Evolutionary conservation across 805 yeast species (phyloP).

Genomic region (Teunomyces pallodes): DNA sequence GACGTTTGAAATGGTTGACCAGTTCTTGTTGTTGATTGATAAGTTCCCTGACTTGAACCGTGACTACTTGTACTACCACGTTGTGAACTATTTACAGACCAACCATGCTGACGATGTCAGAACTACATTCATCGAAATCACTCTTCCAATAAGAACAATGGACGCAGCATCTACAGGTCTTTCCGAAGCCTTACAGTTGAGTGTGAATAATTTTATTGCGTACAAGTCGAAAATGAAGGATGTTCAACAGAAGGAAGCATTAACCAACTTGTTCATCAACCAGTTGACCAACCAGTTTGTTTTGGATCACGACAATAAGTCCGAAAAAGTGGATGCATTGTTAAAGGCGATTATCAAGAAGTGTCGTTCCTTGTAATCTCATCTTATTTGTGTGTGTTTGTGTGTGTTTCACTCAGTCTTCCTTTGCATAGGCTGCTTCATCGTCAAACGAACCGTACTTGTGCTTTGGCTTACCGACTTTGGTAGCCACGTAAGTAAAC

Average conservation of each 20-base stretch:
- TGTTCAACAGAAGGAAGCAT: constrained; percentile 25
- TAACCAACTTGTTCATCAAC: constrained; percentile 29
- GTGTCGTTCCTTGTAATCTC: constrained; percentile 19
- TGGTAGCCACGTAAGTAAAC: constrained; percentile 13
- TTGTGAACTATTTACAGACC: constrained; percentile 51
- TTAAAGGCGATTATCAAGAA: constrained; percentile 41
- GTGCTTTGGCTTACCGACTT: neutral
- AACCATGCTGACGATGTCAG: constrained; percentile 39
- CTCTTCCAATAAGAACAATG: constrained; percentile 63
- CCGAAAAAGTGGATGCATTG: constrained; percentile 28
- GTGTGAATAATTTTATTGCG: constrained; percentile 70
- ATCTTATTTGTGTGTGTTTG: too few relatives aligned
- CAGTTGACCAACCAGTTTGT: constrained; percentile 25
- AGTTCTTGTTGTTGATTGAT: constrained; percentile 60
- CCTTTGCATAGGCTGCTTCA: constrained; percentile 16
- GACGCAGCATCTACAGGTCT: constrained; percentile 40
- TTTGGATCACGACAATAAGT: constrained; percentile 13
- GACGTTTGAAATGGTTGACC: constrained; percentile 35
- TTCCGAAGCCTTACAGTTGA: constrained; percentile 59
- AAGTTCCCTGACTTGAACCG: constrained; percentile 69
- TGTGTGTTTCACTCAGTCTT: constrained; percentile 9
- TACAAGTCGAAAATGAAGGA: constrained; percentile 45
- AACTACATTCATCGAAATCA: constrained; percentile 52
- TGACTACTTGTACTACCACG: constrained; percentile 61
- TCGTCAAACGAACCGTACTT: constrained; percentile 13